phyloP scores from a whole-genome alignment of 2,329 filamentous ascomycete genomes.

The Lachnellula hyalina region DNA sequence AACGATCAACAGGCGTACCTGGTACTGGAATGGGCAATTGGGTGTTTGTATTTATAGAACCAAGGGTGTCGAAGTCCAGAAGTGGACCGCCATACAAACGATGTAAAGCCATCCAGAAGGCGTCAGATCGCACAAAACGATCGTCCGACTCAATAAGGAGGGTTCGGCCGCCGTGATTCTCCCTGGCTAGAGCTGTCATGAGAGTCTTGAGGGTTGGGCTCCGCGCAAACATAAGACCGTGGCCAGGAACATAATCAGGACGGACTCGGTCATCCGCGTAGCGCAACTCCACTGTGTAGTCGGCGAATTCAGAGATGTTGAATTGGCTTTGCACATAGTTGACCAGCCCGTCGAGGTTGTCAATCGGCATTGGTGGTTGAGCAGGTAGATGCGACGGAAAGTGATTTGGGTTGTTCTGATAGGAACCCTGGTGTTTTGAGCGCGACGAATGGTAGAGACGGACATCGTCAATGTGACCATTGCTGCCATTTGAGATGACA shows the following conservation, averaged over 20 bases:
- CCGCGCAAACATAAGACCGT: conserved; percentile 51
- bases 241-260: conserved; percentile 45
- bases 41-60: conserved; percentile 9
- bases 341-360: conserved; percentile 35
- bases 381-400: conserved; percentile 6
- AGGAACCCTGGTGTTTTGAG: conserved; percentile 16
- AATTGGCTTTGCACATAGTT: conserved; percentile 38
- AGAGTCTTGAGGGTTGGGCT: conserved; percentile 40
- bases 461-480: conserved; percentile 29
- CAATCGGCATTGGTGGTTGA: conserved; percentile 24
- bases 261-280: conserved; percentile 37
- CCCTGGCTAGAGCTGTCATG: conserved; percentile 23
- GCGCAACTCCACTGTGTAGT: conserved; percentile 44
- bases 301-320: conserved; percentile 36
- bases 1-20: conserved; percentile 38
- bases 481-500: conserved; percentile 38
- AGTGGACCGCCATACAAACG: conserved; percentile 52
- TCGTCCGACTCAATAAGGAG: conserved; percentile 46
- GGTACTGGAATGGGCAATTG: conserved; percentile 31
- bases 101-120: conserved; percentile 53
- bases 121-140: conserved; percentile 49
- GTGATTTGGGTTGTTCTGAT: conserved; percentile 6
- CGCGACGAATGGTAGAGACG: conserved; percentile 24
- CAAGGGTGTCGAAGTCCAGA: conserved; percentile 30
- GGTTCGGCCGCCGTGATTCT: conserved; percentile 31